Base-by-base conservation (phyloP, 148 eudicot species). In the Camellia sinensis region DNA sequence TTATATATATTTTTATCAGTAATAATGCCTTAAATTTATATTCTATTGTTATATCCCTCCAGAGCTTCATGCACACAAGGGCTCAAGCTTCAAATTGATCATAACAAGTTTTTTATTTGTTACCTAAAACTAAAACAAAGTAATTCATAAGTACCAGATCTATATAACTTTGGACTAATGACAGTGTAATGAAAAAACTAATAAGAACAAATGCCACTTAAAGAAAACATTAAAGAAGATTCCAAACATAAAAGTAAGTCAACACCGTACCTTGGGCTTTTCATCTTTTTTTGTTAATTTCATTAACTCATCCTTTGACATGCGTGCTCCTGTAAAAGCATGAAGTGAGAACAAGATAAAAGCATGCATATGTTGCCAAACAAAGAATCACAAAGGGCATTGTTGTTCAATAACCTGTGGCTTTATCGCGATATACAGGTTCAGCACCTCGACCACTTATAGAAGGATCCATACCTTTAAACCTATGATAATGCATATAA, bases 221-320 rank as follows among this genome's bases (percentile, higher is more conserved):
- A 14, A 62, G 37, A n/a, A 10, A 6, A 4, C 40, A 29, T 3
- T 37, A 71, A 14, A 44, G 66, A 63, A 52, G n/a, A 7, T 19
- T 75, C 57, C 17, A 29, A 75, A 59, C 18, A 81, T 7, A 40
- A 48, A 22, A 76, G 29, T 40, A 22, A 76, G 68, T 48, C 13
- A n/a, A n/a, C 10, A 44, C n/a, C 11, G 74, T 89, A 95, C 98
- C 98, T 93, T 95, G 8, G 94, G 97, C 86, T 95, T 93, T 85
- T 93, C 91, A 74, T 90, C 88, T 80, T 95, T 92, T 83, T 92
- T 88, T 66, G 85, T 85, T 43, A 90, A 81, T 78, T 93, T 87
- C 41, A 86, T n/a, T 79, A 86, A 86, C 82, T 93, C 92, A 1
- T 92, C 97, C 83, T 91, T 92, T 29, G 99, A 84, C 84, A 96